Percentiles rank a stretch among this genome's conserved stretches.
phyloP scores from a whole-genome alignment of 805 yeast genomes.

The Naumovozyma dairenensis region DNA sequence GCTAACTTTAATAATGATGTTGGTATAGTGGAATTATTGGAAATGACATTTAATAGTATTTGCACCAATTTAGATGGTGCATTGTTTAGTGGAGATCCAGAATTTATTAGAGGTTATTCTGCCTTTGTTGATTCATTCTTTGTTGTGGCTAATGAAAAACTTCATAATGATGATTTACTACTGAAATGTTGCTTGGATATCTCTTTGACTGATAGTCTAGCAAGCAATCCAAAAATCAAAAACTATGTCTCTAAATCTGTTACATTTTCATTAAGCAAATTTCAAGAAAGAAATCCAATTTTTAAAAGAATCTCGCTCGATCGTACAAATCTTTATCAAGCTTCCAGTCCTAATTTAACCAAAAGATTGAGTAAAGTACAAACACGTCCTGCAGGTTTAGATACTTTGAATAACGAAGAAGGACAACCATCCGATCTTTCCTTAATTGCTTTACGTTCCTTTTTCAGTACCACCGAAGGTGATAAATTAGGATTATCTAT shows the following conservation, averaged over 20 bases:
- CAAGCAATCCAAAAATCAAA: conserved; percentile 22
- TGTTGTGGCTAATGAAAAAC: conserved; percentile 15
- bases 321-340: conserved; percentile 5
- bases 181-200: conserved; percentile 26
- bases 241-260: conserved; percentile 21
- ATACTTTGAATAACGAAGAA: conserved; percentile 12
- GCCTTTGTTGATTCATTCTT: conserved; percentile 28
- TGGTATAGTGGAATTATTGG: conserved; percentile 44
- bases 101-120: conserved; percentile 40
- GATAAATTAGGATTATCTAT: conserved; percentile 53
- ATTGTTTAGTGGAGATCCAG: conserved; percentile 55
- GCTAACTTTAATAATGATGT: conserved; percentile 43
- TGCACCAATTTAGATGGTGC: conserved; percentile 48
- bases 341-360: conserved; percentile 7
- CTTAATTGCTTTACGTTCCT: conserved; percentile 39
- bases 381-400: conserved; percentile 21
- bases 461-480: conserved; percentile 55
- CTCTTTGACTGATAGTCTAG: conserved; percentile 22
- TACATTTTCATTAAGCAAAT: conserved; percentile 15
- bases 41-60: conserved; percentile 39
- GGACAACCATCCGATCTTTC: conserved; percentile 25
- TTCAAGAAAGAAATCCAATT: conserved; percentile 22
- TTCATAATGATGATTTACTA: conserved; percentile 23
- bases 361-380: conserved; percentile 26
- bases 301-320: conserved; percentile 10